phyloP scores from a whole-genome alignment of 208 protist genomes.

The Blechomonas ayalai region DNA sequence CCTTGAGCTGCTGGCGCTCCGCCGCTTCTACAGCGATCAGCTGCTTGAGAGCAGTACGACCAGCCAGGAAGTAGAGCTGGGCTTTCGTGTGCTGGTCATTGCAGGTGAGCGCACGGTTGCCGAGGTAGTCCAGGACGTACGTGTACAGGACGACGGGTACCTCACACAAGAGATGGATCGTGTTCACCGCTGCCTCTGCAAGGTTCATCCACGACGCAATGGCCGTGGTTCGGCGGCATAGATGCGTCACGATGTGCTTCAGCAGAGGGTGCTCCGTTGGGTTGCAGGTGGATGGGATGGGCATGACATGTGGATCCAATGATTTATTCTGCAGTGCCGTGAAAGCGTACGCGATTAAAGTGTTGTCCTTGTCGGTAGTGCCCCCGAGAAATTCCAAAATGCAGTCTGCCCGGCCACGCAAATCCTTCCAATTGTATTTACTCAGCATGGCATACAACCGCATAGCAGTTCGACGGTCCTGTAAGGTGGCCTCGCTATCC shows the following conservation, averaged over 20 bases:
- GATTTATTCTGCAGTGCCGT: conserved; percentile 60
- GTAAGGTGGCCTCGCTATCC: conserved; percentile 34
- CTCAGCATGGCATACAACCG: conserved; percentile 81
- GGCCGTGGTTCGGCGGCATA: conserved; percentile 68
- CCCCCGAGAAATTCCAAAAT: conserved; percentile 59
- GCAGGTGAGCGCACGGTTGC: conserved; percentile 2
- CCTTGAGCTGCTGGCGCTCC: conserved; percentile 71
- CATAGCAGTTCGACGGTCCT: conserved; percentile 79
- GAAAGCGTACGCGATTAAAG: conserved; percentile 76
- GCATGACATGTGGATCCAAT: conserved; percentile 58
- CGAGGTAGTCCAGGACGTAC: conserved; percentile 71
- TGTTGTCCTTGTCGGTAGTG: conserved; percentile 63
- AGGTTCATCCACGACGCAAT: conserved; percentile 76
- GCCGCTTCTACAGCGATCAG: conserved; percentile 73
- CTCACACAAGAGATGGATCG: conserved; percentile 71
- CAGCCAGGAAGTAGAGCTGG: conserved; percentile 71
- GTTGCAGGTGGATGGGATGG: conserved; percentile 36
- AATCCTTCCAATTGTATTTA: conserved; percentile 60
- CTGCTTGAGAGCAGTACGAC: conserved; percentile 78
- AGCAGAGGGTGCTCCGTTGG: conserved; percentile 50
- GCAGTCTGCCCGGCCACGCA: conserved; percentile 55
- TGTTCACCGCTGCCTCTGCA: conserved; percentile 58
- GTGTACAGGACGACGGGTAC: conserved; percentile 64
- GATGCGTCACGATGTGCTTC: conserved; percentile 59
- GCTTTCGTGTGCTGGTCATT: conserved; percentile 34